phyloP scores from a whole-genome alignment of 1,139 yeast species.

The Nematodospora anomalae region DNA sequence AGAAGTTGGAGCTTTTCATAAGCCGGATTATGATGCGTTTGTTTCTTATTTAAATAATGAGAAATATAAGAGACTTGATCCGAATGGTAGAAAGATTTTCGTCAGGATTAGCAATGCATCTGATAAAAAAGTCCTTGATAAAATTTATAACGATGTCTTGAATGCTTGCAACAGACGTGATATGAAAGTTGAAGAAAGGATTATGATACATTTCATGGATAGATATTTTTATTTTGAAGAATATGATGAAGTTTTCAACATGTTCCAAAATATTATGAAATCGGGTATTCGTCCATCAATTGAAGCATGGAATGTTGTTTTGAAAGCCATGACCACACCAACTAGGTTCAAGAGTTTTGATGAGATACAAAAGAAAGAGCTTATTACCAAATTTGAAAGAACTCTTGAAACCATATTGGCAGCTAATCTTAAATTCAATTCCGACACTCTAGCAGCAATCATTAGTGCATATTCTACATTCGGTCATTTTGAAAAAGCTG shows the following conservation, averaged over 20 bases:
- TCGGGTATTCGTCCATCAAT: slow-evolving; percentile 30
- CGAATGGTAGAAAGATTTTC: slow-evolving; percentile 31
- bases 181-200: slow-evolving; percentile 29
- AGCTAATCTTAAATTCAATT: slow-evolving; percentile 24
- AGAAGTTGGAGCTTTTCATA: slow-evolving; percentile 12
- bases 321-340: slow-evolving; percentile 40
- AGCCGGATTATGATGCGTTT: slow-evolving; percentile 8
- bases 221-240: slow-evolving; percentile 31
- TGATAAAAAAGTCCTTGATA: slow-evolving; percentile 22
- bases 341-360: slow-evolving; percentile 17
- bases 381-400: slow-evolving; percentile 26
- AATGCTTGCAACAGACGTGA: slow-evolving; percentile 25
- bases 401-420: slow-evolving; percentile 31
- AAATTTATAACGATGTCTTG: slow-evolving; percentile 26
- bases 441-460: slow-evolving; percentile 32
- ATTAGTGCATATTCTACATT: slow-evolving; percentile 40
- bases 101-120: slow-evolving; percentile 25
- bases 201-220: slow-evolving; percentile 36
- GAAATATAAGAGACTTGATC: slow-evolving; percentile 26
- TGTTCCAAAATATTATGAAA: slow-evolving; percentile 35
- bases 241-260: slow-evolving; percentile 32
- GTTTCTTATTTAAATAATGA: slow-evolving; percentile 3
- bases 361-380: slow-evolving; percentile 17
- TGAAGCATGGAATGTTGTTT: slow-evolving; percentile 37
- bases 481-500: slow-evolving; percentile 33